Percentiles rank a stretch among this genome's conserved stretches.
phyloP scores from a whole-genome alignment of 2,329 filamentous ascomycete genomes.

The Hypoxylon sp. region DNA sequence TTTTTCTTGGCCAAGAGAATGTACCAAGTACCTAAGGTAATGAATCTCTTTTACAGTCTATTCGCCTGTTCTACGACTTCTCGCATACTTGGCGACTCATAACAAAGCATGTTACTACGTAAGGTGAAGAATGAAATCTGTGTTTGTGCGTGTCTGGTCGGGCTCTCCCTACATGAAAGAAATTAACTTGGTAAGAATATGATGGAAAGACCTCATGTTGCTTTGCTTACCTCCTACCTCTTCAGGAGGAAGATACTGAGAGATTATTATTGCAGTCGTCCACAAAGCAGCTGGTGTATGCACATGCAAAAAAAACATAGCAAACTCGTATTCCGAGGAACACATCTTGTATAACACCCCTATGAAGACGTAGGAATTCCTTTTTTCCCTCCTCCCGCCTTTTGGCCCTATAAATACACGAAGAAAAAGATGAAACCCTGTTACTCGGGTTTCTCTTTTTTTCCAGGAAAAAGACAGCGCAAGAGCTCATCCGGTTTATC shows the following conservation, averaged over 20 bases:
- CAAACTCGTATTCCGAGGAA: constrained; percentile 3
- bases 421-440: constrained; percentile 16
- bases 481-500: neutral
- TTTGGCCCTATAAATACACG: constrained; percentile 24
- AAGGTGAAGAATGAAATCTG: no score
- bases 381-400: neutral
- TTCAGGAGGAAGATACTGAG: no score
- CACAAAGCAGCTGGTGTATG: neutral
- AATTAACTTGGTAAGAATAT: no score
- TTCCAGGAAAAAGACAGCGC: constrained; percentile 4
- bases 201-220: no score
- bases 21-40: no score
- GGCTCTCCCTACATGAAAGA: no score
- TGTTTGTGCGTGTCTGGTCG: no score
- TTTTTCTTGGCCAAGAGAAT: no score
- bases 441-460: constrained; percentile 3
- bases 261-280: neutral
- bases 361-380: neutral
- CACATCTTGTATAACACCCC: constrained; percentile 21
- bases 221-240: no score
- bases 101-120: neutral
- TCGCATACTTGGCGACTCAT: neutral
- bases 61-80: neutral
- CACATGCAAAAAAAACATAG: neutral
- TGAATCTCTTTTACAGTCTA: no score